Base-by-base conservation (phyloP, 148 eudicot genomes). In the Salicornia ramosissima region DNA sequence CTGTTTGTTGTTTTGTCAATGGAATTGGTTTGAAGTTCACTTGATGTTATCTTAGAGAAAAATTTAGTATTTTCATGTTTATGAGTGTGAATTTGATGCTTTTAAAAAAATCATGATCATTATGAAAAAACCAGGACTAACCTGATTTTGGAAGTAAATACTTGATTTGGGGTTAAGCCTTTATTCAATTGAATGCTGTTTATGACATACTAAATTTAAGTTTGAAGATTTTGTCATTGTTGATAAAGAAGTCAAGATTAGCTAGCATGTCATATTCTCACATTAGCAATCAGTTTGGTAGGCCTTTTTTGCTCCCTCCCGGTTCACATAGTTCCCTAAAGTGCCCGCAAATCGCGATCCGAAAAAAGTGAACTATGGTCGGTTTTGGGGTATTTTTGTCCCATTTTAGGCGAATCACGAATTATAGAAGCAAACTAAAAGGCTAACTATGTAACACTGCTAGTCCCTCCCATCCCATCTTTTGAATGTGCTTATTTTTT, bases 231-330 rank as follows among this genome's bases (percentile, higher is more conserved):
- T 56, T 56, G 61, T 56, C 61, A 58, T 31, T 58, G 34, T 31
- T 31, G 63, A 58, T 58, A 30, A 31, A 16, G 12, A 58, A 60
- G 43, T 60, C 34, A 33, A 36, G 10, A 24, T 36, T 63, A 63
- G 67, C 28, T 63, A 63, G 30, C 30, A 63, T 63, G 31, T 63
- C 50, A 42, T 63, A 63, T 24, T 63, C 67, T 63, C 46, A 40
- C 30, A 24, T 36, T 10, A 62, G 8, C 29, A 10, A 31, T 7
- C 67, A 24, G 67, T 40, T 63, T 39, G 67, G 67, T 63, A 42
- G 50, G 31, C 30, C 5, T 42, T 6, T 16, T 42, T 40, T 13
- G n/a, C n/a, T n/a, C n/a, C n/a, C n/a, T n/a, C n/a, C n/a, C n/a
- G n/a, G n/a, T n/a, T n/a, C n/a, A n/a, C n/a, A n/a, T n/a, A n/a